phyloP scores from a whole-genome alignment of 225 moss, liverwort and hornwort genomes.

The Polytrichum commune region DNA sequence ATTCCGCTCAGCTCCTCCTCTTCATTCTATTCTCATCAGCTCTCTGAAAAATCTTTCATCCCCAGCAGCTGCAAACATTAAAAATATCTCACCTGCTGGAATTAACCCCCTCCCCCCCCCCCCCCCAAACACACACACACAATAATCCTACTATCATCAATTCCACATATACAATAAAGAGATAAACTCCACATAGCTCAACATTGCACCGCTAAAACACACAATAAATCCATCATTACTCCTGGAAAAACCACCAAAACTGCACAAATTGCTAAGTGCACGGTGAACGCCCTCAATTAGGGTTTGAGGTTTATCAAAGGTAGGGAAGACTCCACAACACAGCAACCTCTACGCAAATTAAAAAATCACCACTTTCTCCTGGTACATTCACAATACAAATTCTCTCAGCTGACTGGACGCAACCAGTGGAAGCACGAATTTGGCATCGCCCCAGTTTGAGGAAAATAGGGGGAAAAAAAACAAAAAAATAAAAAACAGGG shows the following conservation, averaged over 20 bases:
- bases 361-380: background rate
- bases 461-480: background rate
- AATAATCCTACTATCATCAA: background rate
- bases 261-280: background rate
- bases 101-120: background rate
- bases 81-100: background rate
- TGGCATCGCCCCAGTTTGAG: background rate
- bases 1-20: background rate
- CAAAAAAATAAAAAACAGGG: background rate
- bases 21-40: background rate
- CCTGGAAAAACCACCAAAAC: background rate
- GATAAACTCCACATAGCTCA: background rate
- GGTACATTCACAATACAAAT: background rate
- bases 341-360: background rate
- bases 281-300: slow-evolving; percentile 4
- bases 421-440: no score
- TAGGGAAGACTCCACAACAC: background rate
- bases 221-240: background rate
- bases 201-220: background rate
- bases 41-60: background rate
- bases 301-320: slow-evolving; percentile 10
- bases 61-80: background rate
- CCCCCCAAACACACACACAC: background rate
- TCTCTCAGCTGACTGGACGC: background rate
- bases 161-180: background rate